Evolutionary conservation across 139 green algal species (phyloP).

Genomic region (Pseudopediastrum boryanum): DNA sequence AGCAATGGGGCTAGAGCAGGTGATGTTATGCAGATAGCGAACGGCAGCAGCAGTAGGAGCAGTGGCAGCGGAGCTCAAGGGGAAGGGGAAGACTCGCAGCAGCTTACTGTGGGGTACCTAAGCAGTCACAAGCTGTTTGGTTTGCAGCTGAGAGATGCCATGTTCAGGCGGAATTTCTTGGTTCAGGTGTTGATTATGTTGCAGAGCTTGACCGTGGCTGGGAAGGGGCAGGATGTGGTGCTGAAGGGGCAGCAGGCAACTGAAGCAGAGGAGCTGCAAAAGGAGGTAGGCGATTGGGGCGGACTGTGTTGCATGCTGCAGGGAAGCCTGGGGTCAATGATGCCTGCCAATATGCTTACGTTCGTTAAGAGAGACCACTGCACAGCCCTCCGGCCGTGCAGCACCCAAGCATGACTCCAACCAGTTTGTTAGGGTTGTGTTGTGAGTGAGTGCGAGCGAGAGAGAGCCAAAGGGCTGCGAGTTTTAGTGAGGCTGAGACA

Average conservation of each 20-base stretch:
- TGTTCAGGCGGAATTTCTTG: constrained; percentile 82
- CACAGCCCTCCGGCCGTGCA: no score
- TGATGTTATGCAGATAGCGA: not conserved
- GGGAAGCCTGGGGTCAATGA: not conserved
- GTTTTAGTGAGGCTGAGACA: no score
- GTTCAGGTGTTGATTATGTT: constrained; percentile 49
- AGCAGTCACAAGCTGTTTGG: constrained; percentile 75
- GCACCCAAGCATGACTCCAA: not conserved
- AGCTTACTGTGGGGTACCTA: constrained; percentile 73
- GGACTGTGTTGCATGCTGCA: not conserved
- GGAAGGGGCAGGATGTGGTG: constrained; percentile 21
- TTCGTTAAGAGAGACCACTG: not conserved
- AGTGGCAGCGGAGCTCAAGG: not conserved
- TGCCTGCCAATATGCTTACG: not conserved
- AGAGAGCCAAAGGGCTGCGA: no score
- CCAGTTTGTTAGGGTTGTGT: not conserved
- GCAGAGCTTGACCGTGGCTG: constrained; percentile 14
- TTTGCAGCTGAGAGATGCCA: constrained; percentile 78
- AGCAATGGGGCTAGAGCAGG: not conserved
- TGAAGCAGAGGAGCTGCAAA: constrained; percentile 15
- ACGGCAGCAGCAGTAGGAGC: constrained; percentile 7
- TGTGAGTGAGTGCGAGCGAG: no score
- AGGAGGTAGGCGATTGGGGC: constrained; percentile 1
- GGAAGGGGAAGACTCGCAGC: constrained; percentile 9
- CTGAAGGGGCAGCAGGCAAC: constrained; percentile 23